Evolutionary conservation across 2,329 filamentous ascomycete species (phyloP).

Genomic region (Nemania bipapillata): DNA sequence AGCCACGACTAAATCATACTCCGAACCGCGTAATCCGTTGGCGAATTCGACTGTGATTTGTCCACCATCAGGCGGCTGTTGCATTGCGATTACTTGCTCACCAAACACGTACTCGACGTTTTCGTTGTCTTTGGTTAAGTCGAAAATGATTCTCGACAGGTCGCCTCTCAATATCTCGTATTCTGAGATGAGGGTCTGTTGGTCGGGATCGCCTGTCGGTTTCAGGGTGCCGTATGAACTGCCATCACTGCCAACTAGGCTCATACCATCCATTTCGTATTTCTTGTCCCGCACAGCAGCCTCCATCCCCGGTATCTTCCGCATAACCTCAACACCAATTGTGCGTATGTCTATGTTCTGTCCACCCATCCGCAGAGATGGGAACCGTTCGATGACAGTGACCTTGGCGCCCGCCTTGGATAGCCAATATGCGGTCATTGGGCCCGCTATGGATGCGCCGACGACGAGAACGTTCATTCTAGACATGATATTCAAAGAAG

Average conservation of each 20-base stretch:
- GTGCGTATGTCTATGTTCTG: slow-evolving; percentile 48
- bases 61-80: slow-evolving; percentile 48
- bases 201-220: slow-evolving; percentile 53
- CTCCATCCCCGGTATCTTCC: slow-evolving; percentile 53
- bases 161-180: slow-evolving; percentile 62
- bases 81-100: slow-evolving; percentile 54
- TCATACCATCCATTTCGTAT: slow-evolving; percentile 57
- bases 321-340: slow-evolving; percentile 42
- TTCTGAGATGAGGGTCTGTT: slow-evolving; percentile 59
- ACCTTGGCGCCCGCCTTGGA: slow-evolving; percentile 39
- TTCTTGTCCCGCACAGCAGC: slow-evolving; percentile 51
- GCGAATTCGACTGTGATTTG: slow-evolving; percentile 56
- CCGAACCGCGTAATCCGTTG: slow-evolving; percentile 51
- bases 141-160: slow-evolving; percentile 55
- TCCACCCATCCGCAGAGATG: slow-evolving; percentile 39
- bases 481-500: slow-evolving; percentile 7
- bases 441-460: slow-evolving; percentile 42
- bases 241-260: slow-evolving; percentile 55
- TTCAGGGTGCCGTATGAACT: slow-evolving; percentile 52
- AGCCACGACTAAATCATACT: slow-evolving; percentile 62
- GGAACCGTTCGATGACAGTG: slow-evolving; percentile 47
- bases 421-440: slow-evolving; percentile 45
- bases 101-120: slow-evolving; percentile 54
- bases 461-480: slow-evolving; percentile 31
- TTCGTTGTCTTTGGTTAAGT: slow-evolving; percentile 53